These are phyloP conservation scores for Arctostaphylos glauca DNA, from an alignment of 148 eudicot genomes.

Conservation along the genomic window DNA sequence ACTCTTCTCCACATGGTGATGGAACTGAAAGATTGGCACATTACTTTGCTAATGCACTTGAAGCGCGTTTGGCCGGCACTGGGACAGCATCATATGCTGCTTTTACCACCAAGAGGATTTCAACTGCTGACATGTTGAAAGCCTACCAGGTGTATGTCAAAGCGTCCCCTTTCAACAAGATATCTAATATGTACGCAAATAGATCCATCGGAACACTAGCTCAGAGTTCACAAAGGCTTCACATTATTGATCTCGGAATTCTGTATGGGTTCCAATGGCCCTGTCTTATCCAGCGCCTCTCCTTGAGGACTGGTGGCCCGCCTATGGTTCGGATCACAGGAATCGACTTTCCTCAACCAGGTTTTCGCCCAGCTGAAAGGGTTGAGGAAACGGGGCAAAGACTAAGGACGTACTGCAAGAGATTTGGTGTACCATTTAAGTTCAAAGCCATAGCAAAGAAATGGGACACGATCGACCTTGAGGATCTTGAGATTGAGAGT, in stretches of 20 bases:
- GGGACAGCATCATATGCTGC: conserved; percentile 39
- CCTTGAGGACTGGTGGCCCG: conserved; percentile 39
- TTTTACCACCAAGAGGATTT: conserved; percentile 19
- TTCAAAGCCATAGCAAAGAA: conserved; percentile 47
- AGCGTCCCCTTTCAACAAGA: conserved; percentile 48
- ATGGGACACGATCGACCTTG: conserved; percentile 43
- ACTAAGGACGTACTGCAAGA: conserved; percentile 40
- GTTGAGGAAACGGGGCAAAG: conserved; percentile 53
- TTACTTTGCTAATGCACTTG: conserved; percentile 30
- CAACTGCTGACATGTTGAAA: conserved; percentile 43
- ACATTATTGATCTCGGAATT: conserved; percentile 58
- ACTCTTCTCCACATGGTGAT: conserved; percentile 32
- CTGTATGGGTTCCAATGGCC: conserved; percentile 64
- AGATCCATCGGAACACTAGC: conserved; percentile 39
- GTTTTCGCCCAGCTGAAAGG: conserved; percentile 50
- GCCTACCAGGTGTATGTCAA: conserved; percentile 36
- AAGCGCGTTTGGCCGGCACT: conserved; percentile 48
- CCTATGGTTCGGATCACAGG: conserved; percentile 52
- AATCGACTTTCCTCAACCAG: conserved; percentile 52
- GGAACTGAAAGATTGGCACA: conserved; percentile 33
- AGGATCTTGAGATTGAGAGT: conserved; percentile 35
- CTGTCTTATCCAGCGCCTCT: conserved; percentile 45
- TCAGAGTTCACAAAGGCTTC: conserved; percentile 32
- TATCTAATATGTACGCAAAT: conserved; percentile 45
- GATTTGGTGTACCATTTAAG: conserved; percentile 49